Base-by-base conservation (phyloP, 192 early-diverging fungal species). In the Entomortierella lignicola region DNA sequence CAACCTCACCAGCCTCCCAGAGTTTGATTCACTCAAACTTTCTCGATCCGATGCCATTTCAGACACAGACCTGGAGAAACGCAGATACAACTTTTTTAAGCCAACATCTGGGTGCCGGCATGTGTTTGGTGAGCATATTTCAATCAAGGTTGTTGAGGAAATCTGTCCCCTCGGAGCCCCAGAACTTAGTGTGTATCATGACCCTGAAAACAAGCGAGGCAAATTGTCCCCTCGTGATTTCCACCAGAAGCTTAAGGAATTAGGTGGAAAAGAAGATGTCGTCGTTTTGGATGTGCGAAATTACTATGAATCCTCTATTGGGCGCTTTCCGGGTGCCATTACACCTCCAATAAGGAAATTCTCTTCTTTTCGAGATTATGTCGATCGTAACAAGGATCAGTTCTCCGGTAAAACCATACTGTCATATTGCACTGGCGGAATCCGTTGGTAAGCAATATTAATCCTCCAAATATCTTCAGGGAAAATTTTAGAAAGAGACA, bases 381-480 rank as follows among this genome's bases (percentile, higher is more conserved):
- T 92, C 23, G 73, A 86, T 42, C 59, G 69, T 17, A 84, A 89
- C 63, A 73, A 73, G 52, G 66, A 80, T 17, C 53, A 69, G 2
- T 62, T 81, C 34, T 50, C 83, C 2, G 85, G 87, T 11, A 89
- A 89, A 59, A 86, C 81, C 11, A 85, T 93, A n/a, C 63, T 91
- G 11, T 89, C 87, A 4, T 93, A 93, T 62, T 93, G 91, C 53
- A 93, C 91, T 32, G 91, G 91, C 57, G 75, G 75, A 2, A 79
- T 79, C 30, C 75, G 75, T 5, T 79, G 75, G 75, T 79, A 66
- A 59, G 66, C 2, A 47, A 15, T 15, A 47, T 47, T 47, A 15
- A 20, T 47, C 37, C 12, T n/a, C 34, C 4, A 10, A 10, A 37
- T 10, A 37, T 7, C 34, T 51, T 1, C 21, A 12, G 7, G 8